phyloP scores from a whole-genome alignment of 768 basidiomycete species.

The Leccinum sublutescens region DNA sequence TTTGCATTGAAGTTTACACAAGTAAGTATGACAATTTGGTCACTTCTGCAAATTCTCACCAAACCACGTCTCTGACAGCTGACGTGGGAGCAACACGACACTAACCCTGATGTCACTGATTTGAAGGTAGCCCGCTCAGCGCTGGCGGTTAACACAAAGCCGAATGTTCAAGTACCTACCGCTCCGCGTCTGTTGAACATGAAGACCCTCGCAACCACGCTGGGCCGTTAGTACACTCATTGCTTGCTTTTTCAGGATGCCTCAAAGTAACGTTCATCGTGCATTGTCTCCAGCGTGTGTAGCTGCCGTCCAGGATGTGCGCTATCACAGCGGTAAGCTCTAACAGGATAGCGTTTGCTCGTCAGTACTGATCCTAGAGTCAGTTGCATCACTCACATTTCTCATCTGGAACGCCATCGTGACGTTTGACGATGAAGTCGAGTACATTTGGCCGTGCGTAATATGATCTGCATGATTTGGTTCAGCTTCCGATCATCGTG shows the following conservation, averaged over 20 bases:
- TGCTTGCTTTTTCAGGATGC: neutral
- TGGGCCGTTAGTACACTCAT: neutral
- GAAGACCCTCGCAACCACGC: neutral
- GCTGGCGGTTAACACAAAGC: neutral
- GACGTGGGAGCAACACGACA: neutral
- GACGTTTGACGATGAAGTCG: constrained; percentile 19
- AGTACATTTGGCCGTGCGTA: constrained; percentile 19
- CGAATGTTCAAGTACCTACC: neutral
- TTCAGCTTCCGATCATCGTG: neutral
- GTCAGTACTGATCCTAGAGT: neutral
- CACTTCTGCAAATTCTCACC: neutral
- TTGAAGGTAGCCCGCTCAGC: neutral
- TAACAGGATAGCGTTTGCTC: neutral
- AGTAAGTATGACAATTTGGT: neutral
- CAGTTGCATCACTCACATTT: constrained; percentile 17
- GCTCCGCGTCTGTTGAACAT: neutral
- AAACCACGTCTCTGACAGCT: neutral
- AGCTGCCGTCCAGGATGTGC: neutral
- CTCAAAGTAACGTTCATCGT: neutral
- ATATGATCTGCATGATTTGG: neutral
- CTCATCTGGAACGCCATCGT: constrained; percentile 13
- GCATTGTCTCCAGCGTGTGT: neutral
- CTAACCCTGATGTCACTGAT: neutral
- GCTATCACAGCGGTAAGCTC: neutral
- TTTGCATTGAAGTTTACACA: neutral